These are phyloP conservation scores for Aquilaria yunnanensis DNA, from an alignment of 345 rosid genomes.

Conservation along the genomic window DNA sequence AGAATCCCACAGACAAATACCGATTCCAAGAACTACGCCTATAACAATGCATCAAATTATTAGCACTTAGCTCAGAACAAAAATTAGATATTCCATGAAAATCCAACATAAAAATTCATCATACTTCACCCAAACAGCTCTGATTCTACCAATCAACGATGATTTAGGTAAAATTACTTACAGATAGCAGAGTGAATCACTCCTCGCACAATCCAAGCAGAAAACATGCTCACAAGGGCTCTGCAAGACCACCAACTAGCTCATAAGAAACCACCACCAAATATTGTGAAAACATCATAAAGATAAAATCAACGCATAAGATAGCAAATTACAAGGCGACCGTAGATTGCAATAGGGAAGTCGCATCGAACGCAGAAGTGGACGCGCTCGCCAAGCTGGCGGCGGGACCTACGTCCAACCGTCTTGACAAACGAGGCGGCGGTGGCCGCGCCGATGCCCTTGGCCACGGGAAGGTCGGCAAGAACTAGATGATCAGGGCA, in stretches of 20 bases:
- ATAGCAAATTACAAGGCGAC: conserved; percentile 61
- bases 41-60: background rate
- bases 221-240: conserved; percentile 95
- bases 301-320: background rate
- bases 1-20: background rate
- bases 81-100: background rate
- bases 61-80: background rate
- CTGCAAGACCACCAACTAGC: conserved; percentile 34
- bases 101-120: too few species aligned
- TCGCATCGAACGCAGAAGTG: conserved; percentile 97
- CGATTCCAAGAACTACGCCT: background rate
- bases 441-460: conserved; percentile 81
- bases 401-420: conserved; percentile 83
- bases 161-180: conserved; percentile 26
- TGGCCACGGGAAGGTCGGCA: conserved; percentile 97
- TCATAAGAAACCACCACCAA: background rate
- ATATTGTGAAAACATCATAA: background rate
- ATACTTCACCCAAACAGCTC: too few species aligned
- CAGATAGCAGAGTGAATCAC: conserved; percentile 96
- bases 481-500: conserved; percentile 97
- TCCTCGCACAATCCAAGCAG: conserved; percentile 92
- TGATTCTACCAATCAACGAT: too few species aligned
- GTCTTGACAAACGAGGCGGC: conserved; percentile 54
- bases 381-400: conserved; percentile 92
- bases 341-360: conserved; percentile 91